Conservation (phyloP, 1,284 basidiomycete species). For the Marasmius oreades region DNA sequence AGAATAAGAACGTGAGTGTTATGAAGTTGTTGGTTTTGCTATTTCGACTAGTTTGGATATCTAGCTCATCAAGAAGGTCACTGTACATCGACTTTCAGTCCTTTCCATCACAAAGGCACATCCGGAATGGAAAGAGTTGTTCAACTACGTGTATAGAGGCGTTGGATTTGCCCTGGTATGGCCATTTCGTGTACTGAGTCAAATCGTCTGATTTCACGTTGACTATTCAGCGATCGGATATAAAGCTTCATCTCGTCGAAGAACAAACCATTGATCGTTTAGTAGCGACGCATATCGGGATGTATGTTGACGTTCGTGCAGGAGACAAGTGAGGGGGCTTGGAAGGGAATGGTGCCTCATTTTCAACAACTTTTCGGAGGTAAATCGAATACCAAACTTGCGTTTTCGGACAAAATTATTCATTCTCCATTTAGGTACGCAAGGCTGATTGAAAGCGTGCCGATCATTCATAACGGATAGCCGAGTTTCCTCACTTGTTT, state of each 20-base stretch:
- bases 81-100: constrained; percentile 3
- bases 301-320: constrained; percentile 2
- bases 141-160: constrained; percentile 9
- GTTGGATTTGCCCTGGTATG: constrained; percentile 9
- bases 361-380: too few species aligned
- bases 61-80: constrained; percentile 12
- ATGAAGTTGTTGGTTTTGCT: background rate
- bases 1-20: constrained; percentile 42
- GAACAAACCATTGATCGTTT: constrained; percentile 6
- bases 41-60: background rate
- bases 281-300: constrained; percentile 6
- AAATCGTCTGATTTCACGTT: background rate
- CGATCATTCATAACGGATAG: too few species aligned
- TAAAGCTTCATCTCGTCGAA: constrained; percentile 5
- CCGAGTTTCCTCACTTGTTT: too few species aligned
- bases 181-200: background rate
- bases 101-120: constrained; percentile 8
- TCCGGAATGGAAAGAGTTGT: constrained; percentile 10
- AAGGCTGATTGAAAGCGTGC: too few species aligned
- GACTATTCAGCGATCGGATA: constrained; percentile 10
- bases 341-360: background rate
- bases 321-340: background rate
- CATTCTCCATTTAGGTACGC: too few species aligned
- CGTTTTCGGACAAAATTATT: too few species aligned
- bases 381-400: too few species aligned